A percentile compares a stretch with the other conserved stretches of the same genome.
These are phyloP conservation scores for Brassica carinata DNA, from an alignment of 345 rosid genomes.

Conservation along the genomic window DNA sequence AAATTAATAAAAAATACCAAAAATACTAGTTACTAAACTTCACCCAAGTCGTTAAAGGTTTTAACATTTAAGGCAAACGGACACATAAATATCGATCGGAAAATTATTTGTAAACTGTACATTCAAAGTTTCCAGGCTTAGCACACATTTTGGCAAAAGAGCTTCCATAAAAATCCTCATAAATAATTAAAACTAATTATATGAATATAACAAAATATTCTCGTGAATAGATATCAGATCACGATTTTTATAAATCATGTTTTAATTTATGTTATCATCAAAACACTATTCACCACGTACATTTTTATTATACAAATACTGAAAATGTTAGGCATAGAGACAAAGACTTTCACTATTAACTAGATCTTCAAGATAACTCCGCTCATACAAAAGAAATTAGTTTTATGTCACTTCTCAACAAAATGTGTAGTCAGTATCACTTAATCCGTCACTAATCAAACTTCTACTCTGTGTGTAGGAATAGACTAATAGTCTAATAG, in stretches of 20 bases:
- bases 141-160: not conserved
- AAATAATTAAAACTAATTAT: not conserved
- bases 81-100: not conserved
- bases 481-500: not conserved
- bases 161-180: not conserved
- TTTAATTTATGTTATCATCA: not conserved
- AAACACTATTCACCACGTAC: not conserved
- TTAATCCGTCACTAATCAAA: conserved; percentile 8
- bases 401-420: not conserved
- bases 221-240: not conserved
- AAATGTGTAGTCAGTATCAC: not conserved
- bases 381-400: not conserved
- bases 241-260: not conserved
- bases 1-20: not conserved
- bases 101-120: not conserved
- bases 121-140: not conserved
- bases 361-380: not conserved
- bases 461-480: not conserved
- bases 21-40: not conserved
- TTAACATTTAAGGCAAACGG: not conserved
- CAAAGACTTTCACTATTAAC: not conserved
- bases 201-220: not conserved
- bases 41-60: not conserved
- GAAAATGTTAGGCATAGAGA: not conserved
- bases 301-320: not conserved